Base-by-base conservation (phyloP, 139 green algal genomes). In the Limnomonas spitsbergensis region DNA sequence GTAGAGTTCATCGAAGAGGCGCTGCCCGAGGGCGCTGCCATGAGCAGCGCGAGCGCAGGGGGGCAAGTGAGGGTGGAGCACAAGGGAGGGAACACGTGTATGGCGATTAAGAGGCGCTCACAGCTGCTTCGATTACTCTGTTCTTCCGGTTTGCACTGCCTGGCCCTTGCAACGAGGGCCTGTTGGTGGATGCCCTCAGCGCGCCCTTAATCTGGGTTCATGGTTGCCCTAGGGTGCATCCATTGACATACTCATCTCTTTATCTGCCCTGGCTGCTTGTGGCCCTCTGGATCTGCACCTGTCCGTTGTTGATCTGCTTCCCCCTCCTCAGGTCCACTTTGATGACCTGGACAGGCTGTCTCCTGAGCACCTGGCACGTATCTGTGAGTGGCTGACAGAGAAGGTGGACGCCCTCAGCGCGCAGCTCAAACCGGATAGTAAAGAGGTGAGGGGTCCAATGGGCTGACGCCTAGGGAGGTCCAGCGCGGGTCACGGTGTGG, bases 321-420 rank as follows among this genome's bases (percentile, higher is more conserved):
- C n/a, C n/a, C n/a, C n/a, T n/a, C n/a, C n/a, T n/a, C n/a, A n/a
- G n/a, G n/a, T n/a, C n/a, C n/a, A 61, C 47, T 32, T 82, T 70
- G 86, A 91, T 67, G 86, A 92, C 75, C 74, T 92, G 71, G 84
- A 88, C 38, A 84, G 80, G 76, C 77, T 92, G 68, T 52, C 67
- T 24, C 71, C 78, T 26, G 85, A 88, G 35, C 84, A 91, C 32
- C 69, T 89, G 24, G 3, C 36, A n/a, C 77, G 76, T 35, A 84
- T 92, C 42, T 83, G 69, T 9, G 86, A 92, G 53, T 92, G 82
- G 81, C 69, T 92, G 27, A 89, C 79, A 6, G 88, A 92, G 76
- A 89, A 89, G 75, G 79, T 92, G 29, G 88, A 92, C 76, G 54
- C 81, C 36, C 81, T 92, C 37, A 81, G 73, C 29, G 72, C 86